Conservation (phyloP, 176 grass and related monocot species). For the Triticum monococcum region DNA sequence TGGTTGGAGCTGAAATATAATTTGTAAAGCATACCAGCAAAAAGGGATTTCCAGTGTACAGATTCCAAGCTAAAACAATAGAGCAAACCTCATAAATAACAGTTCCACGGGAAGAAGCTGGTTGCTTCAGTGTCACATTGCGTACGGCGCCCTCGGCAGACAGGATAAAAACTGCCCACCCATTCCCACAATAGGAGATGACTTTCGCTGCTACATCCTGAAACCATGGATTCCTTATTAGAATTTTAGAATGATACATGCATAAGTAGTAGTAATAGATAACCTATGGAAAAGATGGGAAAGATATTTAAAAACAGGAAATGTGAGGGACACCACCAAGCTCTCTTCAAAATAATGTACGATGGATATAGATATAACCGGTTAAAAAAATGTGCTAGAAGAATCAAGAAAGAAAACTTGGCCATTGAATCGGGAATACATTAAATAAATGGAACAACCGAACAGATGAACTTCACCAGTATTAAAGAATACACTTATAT, state of each 20-base stretch:
- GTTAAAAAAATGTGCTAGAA: no score
- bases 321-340: no score
- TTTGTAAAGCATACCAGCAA: not conserved
- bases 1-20: not conserved
- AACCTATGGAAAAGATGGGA: no score
- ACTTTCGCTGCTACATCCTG: constrained; percentile 58
- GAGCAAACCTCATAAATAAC: constrained; percentile 64
- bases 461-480: no score
- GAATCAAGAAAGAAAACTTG: no score
- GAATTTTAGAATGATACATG: constrained; percentile 9
- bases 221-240: constrained; percentile 28
- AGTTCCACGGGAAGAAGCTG: constrained; percentile 49
- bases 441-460: no score
- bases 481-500: no score
- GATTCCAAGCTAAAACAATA: not conserved
- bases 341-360: no score
- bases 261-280: not conserved
- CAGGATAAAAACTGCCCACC: constrained; percentile 60
- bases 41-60: not conserved
- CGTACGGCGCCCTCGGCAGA: constrained; percentile 67
- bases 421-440: no score
- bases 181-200: constrained; percentile 60
- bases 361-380: no score
- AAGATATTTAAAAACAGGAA: no score
- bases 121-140: constrained; percentile 50